Base-by-base conservation (phyloP, 108 stramenopile genomes). In the Nannochloropsis granulata region DNA sequence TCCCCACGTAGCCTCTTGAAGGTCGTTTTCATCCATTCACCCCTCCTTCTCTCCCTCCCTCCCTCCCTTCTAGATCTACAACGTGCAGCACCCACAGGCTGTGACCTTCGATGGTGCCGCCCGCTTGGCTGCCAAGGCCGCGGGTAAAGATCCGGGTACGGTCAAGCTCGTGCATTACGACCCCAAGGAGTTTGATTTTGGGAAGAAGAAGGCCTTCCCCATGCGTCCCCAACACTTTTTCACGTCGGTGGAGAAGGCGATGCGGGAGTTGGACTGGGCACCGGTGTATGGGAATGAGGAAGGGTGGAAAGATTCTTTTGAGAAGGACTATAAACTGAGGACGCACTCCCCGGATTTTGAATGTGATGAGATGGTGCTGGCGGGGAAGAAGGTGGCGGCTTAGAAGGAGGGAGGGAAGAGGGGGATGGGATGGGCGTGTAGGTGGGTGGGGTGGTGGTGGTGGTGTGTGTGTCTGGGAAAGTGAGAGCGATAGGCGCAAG, bases 191-290 rank as follows among this genome's bases (percentile, higher is more conserved):
- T 88, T 84, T 80, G 87, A 88, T 83, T 88, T 88, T 45, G 87
- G 87, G 44, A 88, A 88, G 84, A 88, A 88, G 84, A 88, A 88
- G 79, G 87, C 87, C n/a, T 88, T 88, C 81, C 87, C 87, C 5
- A 84, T 88, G 84, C 71, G 87, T 13, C 87, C 87, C 23, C 84
- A 84, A 0, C 87, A 88, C 81, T 88, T 88, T 81, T 88, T 81
- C 44, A 71, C 87, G 81, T 82, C 81, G 78, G 78, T 81, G 71
- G 87, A 84, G 78, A 84, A 84, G 78, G 87, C 87, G 25, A 84
- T 84, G 84, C 83, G 79, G 25, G 87, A 88, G 21, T 81, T 88
- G 44, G 87, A 88, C 45, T 88, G 87, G 87, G 23, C n/a, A 1
- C 87, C 87, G 78, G 78, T 82, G 81, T 88, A 43, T 81, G 24